Evolutionary conservation across 352 stramenopile species (phyloP), one percentile per base, ranked within the genome.

Genomic region (Thalassiosira ordinaria): DNA sequence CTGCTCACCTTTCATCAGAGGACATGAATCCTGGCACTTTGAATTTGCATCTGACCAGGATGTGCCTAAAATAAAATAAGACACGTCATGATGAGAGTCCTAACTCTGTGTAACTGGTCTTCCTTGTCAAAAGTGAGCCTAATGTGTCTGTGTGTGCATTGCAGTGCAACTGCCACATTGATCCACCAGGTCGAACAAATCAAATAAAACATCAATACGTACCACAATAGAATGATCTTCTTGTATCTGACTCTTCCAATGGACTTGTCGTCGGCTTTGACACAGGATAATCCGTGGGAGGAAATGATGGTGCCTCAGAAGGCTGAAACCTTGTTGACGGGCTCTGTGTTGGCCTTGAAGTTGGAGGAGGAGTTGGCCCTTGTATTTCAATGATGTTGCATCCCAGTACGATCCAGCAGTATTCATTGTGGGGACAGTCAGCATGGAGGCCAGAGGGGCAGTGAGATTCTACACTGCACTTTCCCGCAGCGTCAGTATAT

Each of bases 311-410:
- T n/a, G 59, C 14, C 59, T 6, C 35, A 16, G 14, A 47, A 24
- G 46, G 46, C 46, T 27, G 8, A 27, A 27, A 53, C 27, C 20
- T 27, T 53, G n/a, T 53, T 6, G 46, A 53, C 20, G 46, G 46
- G 3, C 1, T 3, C 4, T 6, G n/a, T 4, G 46, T 53, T 29
- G 46, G 46, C 46, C 16, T 53, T 53, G 24, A 2, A 13, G 46
- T 53, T 53, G 46, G 46, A 53, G 16, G n/a, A 29, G 46, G 46
- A 3, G 39, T 47, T 2, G 39, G 39, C 5, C 33, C 33, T 18
- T 35, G 20, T 4, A 60, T 18, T 14, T 60, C 51, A 13, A 60
- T 27, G 51, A 63, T 47, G 29, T 63, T 63, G 27, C 53, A 63
- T 1, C 24, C 27, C 27, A 63, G 7, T 1, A 51, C 53, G 22